Base-by-base conservation (phyloP, 192 early-diverging fungal genomes). In the Backusella psychrophila region DNA sequence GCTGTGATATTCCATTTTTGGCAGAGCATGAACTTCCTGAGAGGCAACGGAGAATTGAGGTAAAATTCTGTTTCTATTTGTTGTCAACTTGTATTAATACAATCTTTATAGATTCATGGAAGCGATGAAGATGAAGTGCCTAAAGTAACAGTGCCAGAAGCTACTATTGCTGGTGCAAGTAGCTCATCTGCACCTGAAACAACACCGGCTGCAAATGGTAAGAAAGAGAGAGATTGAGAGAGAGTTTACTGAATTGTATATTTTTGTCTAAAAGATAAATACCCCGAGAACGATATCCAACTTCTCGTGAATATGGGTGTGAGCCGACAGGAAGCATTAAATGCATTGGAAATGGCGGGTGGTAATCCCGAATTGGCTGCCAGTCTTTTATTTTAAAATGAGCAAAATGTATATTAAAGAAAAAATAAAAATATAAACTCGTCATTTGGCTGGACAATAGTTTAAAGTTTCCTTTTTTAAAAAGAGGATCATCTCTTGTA, bases 301-400 rank as follows among this genome's bases (percentile, higher is more conserved):
- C 80, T 86, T 3, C 79, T 99, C 66, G 91, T 89, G 79, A 89
- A 88, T 69, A 74, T 99, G 39, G 97, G 97, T 1, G 91, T 93
- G 12, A 81, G 85, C n/a, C 84, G 94, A 38, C 86, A 90, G 19
- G 90, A 94, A 68, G 97, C 95, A 6, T 90, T 97, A 70, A 74
- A 85, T 66, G 90, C 93, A 29, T 85, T 99, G 69, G 91, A 96
- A 65, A 88, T 86, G 1, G 83, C 90, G n/a, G 88, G 87, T 6
- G 97, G 97, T 21, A 93, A 99, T 81, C 86, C 89, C 8, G 96
- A 99, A 39, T 65, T 93, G 34, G 97, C 97, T 7, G 96, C 95
- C 4, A 90, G 88, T 73, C 82, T 97, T 63, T 88, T 97, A 41
- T 97, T 99, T 80, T 85, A 90, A 76, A 68, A 65, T 33, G 38